Evolutionary conservation across 179 eudicot species (phyloP).

Genomic region (Pouteria campechiana): DNA sequence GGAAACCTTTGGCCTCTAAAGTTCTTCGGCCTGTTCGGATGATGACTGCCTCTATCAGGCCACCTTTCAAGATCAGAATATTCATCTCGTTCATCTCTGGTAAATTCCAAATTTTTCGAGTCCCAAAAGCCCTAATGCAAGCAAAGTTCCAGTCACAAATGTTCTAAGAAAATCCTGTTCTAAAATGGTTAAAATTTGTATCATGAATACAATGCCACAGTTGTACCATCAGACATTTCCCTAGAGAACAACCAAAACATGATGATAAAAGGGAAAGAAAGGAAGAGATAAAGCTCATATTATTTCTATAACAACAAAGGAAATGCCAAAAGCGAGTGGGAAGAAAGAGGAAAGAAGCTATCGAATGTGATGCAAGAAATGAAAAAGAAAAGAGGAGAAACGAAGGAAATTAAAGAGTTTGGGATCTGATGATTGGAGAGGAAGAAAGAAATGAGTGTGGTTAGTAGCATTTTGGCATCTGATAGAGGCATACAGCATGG

Average conservation of each 20-base stretch:
- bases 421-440: no score
- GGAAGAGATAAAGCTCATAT: no score
- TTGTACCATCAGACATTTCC: neutral
- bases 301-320: no score
- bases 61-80: constrained; percentile 17
- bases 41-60: constrained; percentile 4
- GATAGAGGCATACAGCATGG: no score
- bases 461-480: no score
- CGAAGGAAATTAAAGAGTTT: no score
- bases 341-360: no score
- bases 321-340: no score
- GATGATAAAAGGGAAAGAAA: neutral
- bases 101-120: constrained; percentile 11
- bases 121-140: constrained; percentile 43
- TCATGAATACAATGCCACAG: neutral
- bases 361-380: no score
- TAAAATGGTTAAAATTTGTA: neutral
- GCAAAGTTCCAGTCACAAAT: neutral
- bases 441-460: no score
- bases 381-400: no score
- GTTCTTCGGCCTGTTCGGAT: constrained; percentile 15
- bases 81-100: constrained; percentile 11
- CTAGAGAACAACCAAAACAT: neutral
- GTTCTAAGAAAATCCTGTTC: neutral
- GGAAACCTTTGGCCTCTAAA: constrained; percentile 11